Conservation (phyloP, 352 stramenopile species). For the Pythium volutum region DNA sequence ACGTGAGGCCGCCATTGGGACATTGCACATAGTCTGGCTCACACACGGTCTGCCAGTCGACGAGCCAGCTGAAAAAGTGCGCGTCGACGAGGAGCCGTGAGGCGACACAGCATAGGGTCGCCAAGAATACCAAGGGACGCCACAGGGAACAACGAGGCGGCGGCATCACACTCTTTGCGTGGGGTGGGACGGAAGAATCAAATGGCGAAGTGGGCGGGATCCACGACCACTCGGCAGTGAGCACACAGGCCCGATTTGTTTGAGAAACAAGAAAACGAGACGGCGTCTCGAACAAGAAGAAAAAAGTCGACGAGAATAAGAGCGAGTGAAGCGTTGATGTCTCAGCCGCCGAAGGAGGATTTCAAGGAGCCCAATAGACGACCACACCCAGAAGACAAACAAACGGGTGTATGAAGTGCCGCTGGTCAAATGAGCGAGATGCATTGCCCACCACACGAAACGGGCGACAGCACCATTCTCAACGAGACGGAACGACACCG, state of each 20-base stretch:
- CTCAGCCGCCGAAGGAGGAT: no score
- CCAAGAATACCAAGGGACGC: not conserved
- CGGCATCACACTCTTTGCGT: not conserved
- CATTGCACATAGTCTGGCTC: slow-evolving; percentile 37
- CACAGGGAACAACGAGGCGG: no score
- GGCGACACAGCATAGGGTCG: not conserved
- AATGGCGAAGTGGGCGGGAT: not conserved
- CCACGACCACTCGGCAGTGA: no score
- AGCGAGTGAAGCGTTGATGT: no score
- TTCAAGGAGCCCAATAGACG: no score
- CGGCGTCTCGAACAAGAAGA: not conserved
- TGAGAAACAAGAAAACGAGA: slow-evolving; percentile 14
- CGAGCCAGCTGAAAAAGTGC: slow-evolving; percentile 24
- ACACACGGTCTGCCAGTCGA: slow-evolving; percentile 34
- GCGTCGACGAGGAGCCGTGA: slow-evolving; percentile 2
- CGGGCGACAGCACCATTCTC: not conserved
- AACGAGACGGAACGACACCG: not conserved
- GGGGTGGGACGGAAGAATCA: not conserved
- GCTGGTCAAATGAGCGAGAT: no score
- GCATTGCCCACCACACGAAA: not conserved
- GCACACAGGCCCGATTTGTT: not conserved
- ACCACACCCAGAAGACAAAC: no score
- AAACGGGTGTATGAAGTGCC: no score
- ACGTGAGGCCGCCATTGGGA: slow-evolving; percentile 35
- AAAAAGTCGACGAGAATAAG: no score